Base-by-base conservation (phyloP, 495 filamentous ascomycete species). In the Hyaloscypha hepaticicola region DNA sequence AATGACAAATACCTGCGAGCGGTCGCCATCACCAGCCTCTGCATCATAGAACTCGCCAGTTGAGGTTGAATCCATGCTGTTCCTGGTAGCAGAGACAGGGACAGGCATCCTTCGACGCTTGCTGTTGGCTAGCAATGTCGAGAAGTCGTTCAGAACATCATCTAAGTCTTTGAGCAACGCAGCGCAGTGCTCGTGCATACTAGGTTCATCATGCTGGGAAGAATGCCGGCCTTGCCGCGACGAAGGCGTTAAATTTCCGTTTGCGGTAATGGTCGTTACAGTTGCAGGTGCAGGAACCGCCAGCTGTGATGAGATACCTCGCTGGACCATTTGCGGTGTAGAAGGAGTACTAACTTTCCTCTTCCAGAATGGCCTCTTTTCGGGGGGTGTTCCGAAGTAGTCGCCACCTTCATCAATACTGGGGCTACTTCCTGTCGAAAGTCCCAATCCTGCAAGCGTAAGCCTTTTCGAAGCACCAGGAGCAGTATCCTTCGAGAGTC, bases 11-110 rank as follows among this genome's bases (percentile, higher is more conserved):
- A 97, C 79, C 61, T 88, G 87, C 49, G 89, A 86, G n/a, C 77
- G 75, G 27, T 82, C 81, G 6, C 52, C 67, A 26, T 83, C 87
- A 8, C 87, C 91, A 51, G 88, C 91, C 58, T 87, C 85, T 1
- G 95, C 95, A 72, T 99, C 95, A 67, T 96, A 99, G 76, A 96
- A 99, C 71, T 99, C 96, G 31, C 95, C 90, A 5, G 66, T 69
- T 1, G 86, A 84, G 56, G 88, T 83, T 9, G 91, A 93, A 69
- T 97, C 95, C 41, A 93, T 83, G 74, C 92, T 96, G 60, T 78
- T 79, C 63, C 95, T 87, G 11, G 90, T 84, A 3, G 81, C 61
- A 5, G 85, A 74, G 6, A 74, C 63, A 5, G 80, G 75, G 29
- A 75, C 72, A 5, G 87, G 85, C 38, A 82, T 75, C 28, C 93